Conservation (phyloP, 192 early-diverging fungal species). For the Gryganskiella cystojenkinii region DNA sequence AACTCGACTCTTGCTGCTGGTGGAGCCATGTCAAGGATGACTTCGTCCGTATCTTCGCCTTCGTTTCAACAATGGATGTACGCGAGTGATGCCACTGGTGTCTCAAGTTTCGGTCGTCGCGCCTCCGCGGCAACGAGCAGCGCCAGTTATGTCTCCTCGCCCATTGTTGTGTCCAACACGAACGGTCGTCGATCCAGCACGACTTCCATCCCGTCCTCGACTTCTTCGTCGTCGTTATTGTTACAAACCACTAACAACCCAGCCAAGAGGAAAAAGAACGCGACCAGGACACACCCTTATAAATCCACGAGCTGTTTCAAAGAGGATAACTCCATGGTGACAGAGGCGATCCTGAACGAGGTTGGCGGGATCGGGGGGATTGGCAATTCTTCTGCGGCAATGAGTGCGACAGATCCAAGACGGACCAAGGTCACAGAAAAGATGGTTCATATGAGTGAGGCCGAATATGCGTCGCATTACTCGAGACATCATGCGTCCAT, state of each 20-base stretch:
- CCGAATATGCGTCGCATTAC: conserved; percentile 45
- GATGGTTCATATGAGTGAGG: conserved; percentile 45
- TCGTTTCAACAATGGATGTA: conserved; percentile 9
- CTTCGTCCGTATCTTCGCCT: conserved; percentile 27
- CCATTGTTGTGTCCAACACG: not conserved
- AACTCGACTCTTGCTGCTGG: not conserved
- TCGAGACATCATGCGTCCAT: conserved; percentile 41
- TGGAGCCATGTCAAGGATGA: not conserved
- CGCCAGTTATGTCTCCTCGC: not conserved
- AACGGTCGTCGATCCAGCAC: conserved; percentile 26
- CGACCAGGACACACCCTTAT: conserved; percentile 42
- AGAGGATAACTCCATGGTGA: conserved; percentile 44
- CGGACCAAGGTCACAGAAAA: conserved; percentile 41
- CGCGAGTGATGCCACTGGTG: not conserved
- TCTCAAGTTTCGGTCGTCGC: conserved; percentile 10
- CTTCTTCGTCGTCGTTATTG: not conserved
- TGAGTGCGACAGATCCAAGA: conserved; percentile 32
- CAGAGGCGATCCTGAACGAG: conserved; percentile 41
- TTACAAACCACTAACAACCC: conserved; percentile 37
- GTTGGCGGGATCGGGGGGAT: conserved; percentile 46
- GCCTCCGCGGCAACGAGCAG: conserved; percentile 25
- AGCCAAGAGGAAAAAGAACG: conserved; percentile 46
- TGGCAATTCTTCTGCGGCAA: conserved; percentile 20
- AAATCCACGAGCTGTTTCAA: conserved; percentile 44
- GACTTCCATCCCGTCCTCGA: not conserved